Evolutionary conservation across 2,329 filamentous ascomycete species (phyloP).

Genomic region (Colletotrichum tropicicola): DNA sequence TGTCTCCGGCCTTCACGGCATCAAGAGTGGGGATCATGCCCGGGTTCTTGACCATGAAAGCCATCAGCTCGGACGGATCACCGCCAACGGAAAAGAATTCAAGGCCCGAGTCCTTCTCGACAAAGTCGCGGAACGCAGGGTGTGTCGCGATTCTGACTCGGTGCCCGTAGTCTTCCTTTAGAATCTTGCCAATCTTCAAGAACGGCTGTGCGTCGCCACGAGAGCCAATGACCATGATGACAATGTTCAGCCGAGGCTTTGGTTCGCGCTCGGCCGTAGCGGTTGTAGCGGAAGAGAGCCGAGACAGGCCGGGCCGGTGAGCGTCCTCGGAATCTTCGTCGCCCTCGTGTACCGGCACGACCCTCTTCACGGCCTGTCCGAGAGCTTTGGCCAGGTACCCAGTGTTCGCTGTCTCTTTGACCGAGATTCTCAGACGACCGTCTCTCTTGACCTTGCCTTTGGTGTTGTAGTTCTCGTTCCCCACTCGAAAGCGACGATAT

Average conservation of each 20-base stretch:
- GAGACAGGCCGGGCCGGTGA: constrained; percentile 18
- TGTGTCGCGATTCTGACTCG: constrained; percentile 83
- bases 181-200: constrained; percentile 75
- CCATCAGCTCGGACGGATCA: constrained; percentile 83
- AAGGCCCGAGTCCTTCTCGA: constrained; percentile 75
- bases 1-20: constrained; percentile 77
- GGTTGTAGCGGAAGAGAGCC: constrained; percentile 42
- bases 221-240: constrained; percentile 85
- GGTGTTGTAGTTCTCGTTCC: constrained; percentile 71
- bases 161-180: constrained; percentile 77
- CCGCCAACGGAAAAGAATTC: constrained; percentile 86
- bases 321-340: constrained; percentile 37
- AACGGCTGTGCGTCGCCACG: constrained; percentile 86
- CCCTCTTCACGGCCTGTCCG: constrained; percentile 65
- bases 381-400: constrained; percentile 80
- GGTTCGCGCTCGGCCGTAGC: constrained; percentile 39
- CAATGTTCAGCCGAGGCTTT: constrained; percentile 74
- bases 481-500: constrained; percentile 66
- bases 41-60: constrained; percentile 88
- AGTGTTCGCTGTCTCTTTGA: constrained; percentile 74
- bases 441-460: constrained; percentile 73
- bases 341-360: constrained; percentile 49
- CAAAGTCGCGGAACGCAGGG: constrained; percentile 78
- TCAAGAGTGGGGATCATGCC: constrained; percentile 80
- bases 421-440: constrained; percentile 75